These are phyloP conservation scores for Ehretia macrophylla DNA, from an alignment of 257 asterid genomes.

Conservation along the genomic window DNA sequence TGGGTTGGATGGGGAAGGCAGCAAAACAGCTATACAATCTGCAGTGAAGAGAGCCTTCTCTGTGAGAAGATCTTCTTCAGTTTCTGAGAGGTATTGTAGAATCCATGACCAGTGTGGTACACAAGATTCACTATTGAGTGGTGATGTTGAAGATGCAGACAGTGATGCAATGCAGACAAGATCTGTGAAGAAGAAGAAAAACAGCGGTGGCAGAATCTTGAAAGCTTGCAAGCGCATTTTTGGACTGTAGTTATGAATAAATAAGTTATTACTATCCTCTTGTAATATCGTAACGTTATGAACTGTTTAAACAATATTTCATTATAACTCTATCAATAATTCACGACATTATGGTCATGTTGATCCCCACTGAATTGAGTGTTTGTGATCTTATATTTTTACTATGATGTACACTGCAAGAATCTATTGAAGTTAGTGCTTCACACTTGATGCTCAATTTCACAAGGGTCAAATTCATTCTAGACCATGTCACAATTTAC, in stretches of 20 bases:
- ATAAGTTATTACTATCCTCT: too few species aligned
- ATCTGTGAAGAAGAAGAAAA: constrained; percentile 20
- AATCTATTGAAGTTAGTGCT: too few species aligned
- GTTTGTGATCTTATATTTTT: too few species aligned
- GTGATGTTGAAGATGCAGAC: constrained; percentile 13
- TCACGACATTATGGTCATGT: too few species aligned
- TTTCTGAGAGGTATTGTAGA: constrained; percentile 46
- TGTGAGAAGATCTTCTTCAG: constrained; percentile 41
- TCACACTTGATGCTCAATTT: too few species aligned
- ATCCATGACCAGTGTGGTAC: constrained; percentile 38
- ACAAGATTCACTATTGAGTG: constrained; percentile 18
- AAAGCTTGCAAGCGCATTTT: constrained; percentile 47
- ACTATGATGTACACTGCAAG: too few species aligned
- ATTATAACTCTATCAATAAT: too few species aligned
- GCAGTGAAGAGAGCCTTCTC: constrained; percentile 37
- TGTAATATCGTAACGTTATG: too few species aligned
- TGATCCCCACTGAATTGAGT: too few species aligned
- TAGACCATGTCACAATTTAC: too few species aligned
- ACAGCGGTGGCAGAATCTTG: constrained; percentile 29
- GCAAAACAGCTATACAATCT: constrained; percentile 10
- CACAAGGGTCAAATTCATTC: too few species aligned
- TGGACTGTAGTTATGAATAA: constrained; percentile 25
- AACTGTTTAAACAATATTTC: too few species aligned
- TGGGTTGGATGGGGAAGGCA: constrained; percentile 13
- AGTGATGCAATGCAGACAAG: neutral